phyloP scores from a whole-genome alignment of 1,284 basidiomycete species.

The Ganoderma lingzhi region DNA sequence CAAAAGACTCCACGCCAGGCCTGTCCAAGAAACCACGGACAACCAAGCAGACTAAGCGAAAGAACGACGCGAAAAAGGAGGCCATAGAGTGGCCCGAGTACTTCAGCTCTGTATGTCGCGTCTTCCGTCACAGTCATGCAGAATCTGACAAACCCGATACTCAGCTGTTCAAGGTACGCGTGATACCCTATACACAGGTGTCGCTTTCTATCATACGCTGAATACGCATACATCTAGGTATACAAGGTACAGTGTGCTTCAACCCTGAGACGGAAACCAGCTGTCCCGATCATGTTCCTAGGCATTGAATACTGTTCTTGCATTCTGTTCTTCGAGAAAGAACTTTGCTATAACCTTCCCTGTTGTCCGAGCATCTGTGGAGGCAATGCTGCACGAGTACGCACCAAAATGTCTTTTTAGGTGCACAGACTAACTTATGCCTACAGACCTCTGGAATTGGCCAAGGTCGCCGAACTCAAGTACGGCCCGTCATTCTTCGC shows the following conservation, averaged over 20 bases:
- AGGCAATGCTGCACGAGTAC: slow-evolving; percentile 79
- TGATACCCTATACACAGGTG: not conserved
- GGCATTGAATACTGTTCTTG: slow-evolving; percentile 91
- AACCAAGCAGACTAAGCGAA: slow-evolving; percentile 32
- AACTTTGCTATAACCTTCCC: slow-evolving; percentile 86
- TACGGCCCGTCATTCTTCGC: slow-evolving; percentile 43
- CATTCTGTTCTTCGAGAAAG: slow-evolving; percentile 86
- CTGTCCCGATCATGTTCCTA: slow-evolving; percentile 41
- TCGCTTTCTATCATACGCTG: too few relatives aligned
- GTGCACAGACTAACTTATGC: not conserved
- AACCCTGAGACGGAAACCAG: not conserved
- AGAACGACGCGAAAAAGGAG: slow-evolving; percentile 37
- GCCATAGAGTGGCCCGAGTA: slow-evolving; percentile 61
- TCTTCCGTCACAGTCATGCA: too few relatives aligned
- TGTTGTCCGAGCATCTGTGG: slow-evolving; percentile 79
- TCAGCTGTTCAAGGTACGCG: slow-evolving; percentile 38
- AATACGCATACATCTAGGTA: slow-evolving; percentile 21
- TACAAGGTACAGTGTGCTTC: slow-evolving; percentile 29
- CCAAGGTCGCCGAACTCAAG: slow-evolving; percentile 88
- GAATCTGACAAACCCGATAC: slow-evolving; percentile 3
- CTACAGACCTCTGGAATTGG: slow-evolving; percentile 78
- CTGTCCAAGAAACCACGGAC: slow-evolving; percentile 34
- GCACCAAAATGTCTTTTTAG: slow-evolving; percentile 22
- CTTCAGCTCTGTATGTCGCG: slow-evolving; percentile 58
- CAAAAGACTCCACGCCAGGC: slow-evolving; percentile 4